A percentile compares a stretch with the other conserved stretches of the same genome.
Conservation (phyloP, 345 rosid species). For the Eucalyptus sp. region DNA sequence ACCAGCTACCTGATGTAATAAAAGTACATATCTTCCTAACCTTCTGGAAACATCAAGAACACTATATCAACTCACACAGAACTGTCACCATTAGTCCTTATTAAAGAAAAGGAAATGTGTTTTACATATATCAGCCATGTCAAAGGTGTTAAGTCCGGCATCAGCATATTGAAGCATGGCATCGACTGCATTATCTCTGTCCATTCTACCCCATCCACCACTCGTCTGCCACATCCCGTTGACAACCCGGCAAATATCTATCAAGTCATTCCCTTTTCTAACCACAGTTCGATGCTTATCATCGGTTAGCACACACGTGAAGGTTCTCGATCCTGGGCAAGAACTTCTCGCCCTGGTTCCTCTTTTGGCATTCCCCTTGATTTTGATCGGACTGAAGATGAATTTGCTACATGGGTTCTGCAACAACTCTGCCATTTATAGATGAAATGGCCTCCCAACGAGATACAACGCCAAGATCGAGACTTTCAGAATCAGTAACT, state of each 20-base stretch:
- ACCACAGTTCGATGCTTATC: slow-evolving; percentile 19
- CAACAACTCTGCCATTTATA: slow-evolving; percentile 16
- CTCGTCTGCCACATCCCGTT: slow-evolving; percentile 69
- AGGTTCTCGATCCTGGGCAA: neutral
- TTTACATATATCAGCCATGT: slow-evolving; percentile 58
- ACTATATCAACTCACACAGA: neutral
- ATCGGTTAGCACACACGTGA: slow-evolving; percentile 15
- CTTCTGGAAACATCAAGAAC: neutral
- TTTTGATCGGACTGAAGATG: neutral
- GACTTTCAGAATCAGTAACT: neutral
- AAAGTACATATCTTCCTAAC: neutral
- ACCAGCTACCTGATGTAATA: neutral
- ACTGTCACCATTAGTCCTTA: neutral
- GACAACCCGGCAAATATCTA: slow-evolving; percentile 43
- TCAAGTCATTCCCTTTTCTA: slow-evolving; percentile 36
- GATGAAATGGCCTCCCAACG: neutral
- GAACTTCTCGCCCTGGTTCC: neutral
- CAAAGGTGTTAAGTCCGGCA: slow-evolving; percentile 39
- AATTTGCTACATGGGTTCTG: slow-evolving; percentile 8
- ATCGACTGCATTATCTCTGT: slow-evolving; percentile 25
- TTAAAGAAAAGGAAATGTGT: neutral
- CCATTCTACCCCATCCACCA: slow-evolving; percentile 53
- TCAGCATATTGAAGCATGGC: slow-evolving; percentile 53
- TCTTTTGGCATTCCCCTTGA: neutral
- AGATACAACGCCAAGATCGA: neutral